Conservation (phyloP, 805 yeast genomes). For the Kodamaea lidongshanica region DNA sequence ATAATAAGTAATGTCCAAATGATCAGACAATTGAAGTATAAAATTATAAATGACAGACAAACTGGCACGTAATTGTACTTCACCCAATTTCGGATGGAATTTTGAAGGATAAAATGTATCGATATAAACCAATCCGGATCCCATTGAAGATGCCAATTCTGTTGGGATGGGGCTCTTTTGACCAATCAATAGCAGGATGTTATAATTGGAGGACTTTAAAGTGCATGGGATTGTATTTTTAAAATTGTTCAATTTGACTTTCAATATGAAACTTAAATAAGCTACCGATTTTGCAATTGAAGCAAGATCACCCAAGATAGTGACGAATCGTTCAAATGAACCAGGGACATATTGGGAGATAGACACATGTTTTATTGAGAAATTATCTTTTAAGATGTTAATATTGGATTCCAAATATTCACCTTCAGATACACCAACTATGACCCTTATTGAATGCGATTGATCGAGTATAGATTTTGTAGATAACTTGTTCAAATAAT, state of each 20-base stretch:
- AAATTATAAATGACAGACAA: slow-evolving; percentile 5
- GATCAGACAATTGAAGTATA: slow-evolving; percentile 5
- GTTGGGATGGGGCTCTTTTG: slow-evolving; percentile 4
- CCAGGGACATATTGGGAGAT: slow-evolving; percentile 20
- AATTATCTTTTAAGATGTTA: slow-evolving; percentile 14
- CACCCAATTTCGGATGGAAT: slow-evolving; percentile 4
- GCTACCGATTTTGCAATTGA: slow-evolving; percentile 20
- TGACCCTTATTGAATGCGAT: slow-evolving; percentile 12
- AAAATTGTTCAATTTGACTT: slow-evolving; percentile 23
- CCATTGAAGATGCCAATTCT: background rate
- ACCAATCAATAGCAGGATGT: slow-evolving; percentile 5
- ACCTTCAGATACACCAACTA: slow-evolving; percentile 23
- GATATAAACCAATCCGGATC: slow-evolving; percentile 3
- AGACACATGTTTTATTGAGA: slow-evolving; percentile 16
- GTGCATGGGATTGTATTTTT: slow-evolving; percentile 20
- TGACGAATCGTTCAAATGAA: slow-evolving; percentile 25
- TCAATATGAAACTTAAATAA: slow-evolving; percentile 21
- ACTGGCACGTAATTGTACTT: slow-evolving; percentile 4
- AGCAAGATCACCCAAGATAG: slow-evolving; percentile 22
- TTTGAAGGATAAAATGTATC: slow-evolving; percentile 4
- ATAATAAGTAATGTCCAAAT: slow-evolving; percentile 5
- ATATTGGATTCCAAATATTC: slow-evolving; percentile 15
- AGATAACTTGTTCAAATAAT: slow-evolving; percentile 17
- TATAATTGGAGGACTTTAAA: slow-evolving; percentile 28
- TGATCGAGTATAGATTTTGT: slow-evolving; percentile 3